Percentiles rank a stretch among this genome's conserved stretches.
phyloP scores from a whole-genome alignment of 148 eudicot genomes.

The Camellia lanceoleosa region DNA sequence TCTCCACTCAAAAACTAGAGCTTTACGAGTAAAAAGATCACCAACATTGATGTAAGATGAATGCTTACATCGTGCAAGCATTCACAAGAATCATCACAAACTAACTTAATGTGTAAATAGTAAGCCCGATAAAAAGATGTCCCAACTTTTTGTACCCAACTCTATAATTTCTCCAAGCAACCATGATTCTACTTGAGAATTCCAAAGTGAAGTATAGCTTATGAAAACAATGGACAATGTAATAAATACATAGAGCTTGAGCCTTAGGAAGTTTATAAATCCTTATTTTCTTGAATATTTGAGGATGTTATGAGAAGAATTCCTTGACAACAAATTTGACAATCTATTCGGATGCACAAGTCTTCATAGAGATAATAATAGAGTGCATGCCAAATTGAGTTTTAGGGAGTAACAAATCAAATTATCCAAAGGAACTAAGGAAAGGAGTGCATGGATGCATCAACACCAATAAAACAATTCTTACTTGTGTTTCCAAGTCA shows the following conservation, averaged over 20 bases:
- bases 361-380: background rate
- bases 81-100: no score
- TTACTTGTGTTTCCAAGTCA: slow-evolving; percentile 79
- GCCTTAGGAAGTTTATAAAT: background rate
- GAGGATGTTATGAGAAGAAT: background rate
- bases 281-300: slow-evolving; percentile 4
- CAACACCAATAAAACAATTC: slow-evolving; percentile 5
- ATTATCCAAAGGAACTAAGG: background rate
- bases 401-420: background rate
- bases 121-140: no score
- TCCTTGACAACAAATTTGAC: background rate
- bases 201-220: background rate
- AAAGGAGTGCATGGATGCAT: background rate
- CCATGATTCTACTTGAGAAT: background rate
- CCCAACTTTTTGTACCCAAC: background rate
- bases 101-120: no score
- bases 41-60: no score
- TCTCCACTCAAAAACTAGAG: no score
- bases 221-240: background rate
- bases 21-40: no score
- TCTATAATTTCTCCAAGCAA: background rate
- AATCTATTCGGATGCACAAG: background rate
- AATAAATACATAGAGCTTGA: background rate
- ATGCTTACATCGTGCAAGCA: no score
- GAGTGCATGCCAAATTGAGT: background rate